Percentiles rank a stretch among this genome's conserved stretches.
These are phyloP conservation scores for Pyrrhoderma lamaoense DNA, from an alignment of 1,284 basidiomycete species.

Conservation along the genomic window DNA sequence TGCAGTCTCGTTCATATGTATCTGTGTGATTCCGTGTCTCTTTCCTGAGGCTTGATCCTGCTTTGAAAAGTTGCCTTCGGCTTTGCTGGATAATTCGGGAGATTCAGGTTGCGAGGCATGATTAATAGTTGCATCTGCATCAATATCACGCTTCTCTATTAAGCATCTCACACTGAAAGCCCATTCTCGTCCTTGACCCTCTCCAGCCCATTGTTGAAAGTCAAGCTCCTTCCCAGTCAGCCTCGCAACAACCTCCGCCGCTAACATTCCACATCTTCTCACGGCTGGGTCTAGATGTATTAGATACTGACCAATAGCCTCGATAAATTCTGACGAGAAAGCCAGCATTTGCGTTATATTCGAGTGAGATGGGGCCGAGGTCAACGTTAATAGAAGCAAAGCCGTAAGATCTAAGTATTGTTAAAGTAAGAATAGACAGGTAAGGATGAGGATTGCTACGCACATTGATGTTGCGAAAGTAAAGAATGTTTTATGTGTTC, in stretches of 20 bases:
- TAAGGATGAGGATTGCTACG: conserved; percentile 22
- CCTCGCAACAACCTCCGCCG: conserved; percentile 73
- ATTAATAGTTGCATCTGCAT: conserved; percentile 30
- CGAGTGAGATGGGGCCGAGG: conserved; percentile 45
- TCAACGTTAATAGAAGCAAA: conserved; percentile 57
- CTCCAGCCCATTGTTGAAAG: conserved; percentile 83
- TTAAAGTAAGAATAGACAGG: not conserved
- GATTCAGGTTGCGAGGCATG: conserved; percentile 9
- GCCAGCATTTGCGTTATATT: conserved; percentile 36
- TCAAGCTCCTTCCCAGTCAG: conserved; percentile 57
- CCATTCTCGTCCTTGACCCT: conserved; percentile 64
- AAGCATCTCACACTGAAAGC: conserved; percentile 49
- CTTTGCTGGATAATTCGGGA: not conserved
- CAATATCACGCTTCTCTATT: conserved; percentile 43
- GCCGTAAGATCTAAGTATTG: conserved; percentile 54
- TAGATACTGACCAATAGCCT: conserved; percentile 70
- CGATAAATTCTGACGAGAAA: conserved; percentile 59
- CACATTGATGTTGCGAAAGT: conserved; percentile 63
- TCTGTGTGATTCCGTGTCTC: not conserved
- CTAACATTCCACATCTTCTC: conserved; percentile 89
- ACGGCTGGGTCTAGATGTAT: conserved; percentile 71
- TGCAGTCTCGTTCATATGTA: conserved; percentile 25
- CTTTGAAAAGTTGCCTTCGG: not conserved
- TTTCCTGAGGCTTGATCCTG: not conserved
- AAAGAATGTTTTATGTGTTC: conserved; percentile 69